Evolutionary conservation across 176 grass and related monocot species (phyloP).

Genomic region (Leersia perrieri): DNA sequence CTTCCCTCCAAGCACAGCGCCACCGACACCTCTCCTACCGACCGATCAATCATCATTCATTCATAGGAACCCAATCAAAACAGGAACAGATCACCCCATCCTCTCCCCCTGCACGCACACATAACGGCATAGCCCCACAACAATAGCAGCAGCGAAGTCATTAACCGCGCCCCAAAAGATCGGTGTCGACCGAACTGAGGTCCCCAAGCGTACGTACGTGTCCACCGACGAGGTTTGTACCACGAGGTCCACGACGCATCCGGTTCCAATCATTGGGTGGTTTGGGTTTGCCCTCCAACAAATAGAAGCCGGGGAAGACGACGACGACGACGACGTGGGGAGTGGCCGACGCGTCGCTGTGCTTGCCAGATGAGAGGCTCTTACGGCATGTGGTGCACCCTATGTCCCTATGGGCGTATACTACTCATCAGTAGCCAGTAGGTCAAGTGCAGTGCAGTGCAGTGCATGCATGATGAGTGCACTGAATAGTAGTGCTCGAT

Average conservation of each 20-base stretch:
- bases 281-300: not conserved
- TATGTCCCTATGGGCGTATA: no score
- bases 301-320: not conserved
- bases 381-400: not conserved
- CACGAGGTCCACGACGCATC: conserved; percentile 1
- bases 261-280: not conserved
- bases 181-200: not conserved
- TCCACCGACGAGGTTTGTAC: not conserved
- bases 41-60: not conserved
- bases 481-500: not conserved
- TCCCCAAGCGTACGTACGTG: not conserved
- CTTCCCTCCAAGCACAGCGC: not conserved
- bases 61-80: not conserved
- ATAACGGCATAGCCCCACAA: not conserved
- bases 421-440: no score
- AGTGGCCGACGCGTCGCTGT: not conserved
- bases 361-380: not conserved
- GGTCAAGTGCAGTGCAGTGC: no score
- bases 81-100: not conserved
- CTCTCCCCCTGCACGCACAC: not conserved
- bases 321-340: not conserved
- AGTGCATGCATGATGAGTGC: not conserved
- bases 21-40: conserved; percentile 34
- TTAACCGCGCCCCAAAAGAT: not conserved
- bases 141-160: not conserved